Percentiles rank a stretch among this genome's conserved stretches.
Conservation (phyloP, 306 rosid genomes). For the Vigna mungo region DNA sequence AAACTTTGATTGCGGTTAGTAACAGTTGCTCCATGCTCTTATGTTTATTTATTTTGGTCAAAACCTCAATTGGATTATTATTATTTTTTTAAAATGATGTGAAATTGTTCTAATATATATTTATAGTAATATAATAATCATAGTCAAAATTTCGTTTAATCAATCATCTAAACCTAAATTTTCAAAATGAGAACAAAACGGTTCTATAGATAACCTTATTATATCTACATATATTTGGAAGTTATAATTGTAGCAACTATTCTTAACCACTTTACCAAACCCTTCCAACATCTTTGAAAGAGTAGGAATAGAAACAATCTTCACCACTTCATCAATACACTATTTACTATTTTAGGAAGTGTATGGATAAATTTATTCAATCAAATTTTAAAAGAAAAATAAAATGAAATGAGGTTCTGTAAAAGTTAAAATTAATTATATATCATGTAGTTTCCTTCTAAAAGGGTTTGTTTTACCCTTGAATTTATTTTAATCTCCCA, state of each 20-base stretch:
- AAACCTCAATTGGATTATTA: neutral
- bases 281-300: constrained; percentile 36
- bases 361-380: too few species aligned
- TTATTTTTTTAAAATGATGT: neutral
- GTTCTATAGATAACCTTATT: neutral
- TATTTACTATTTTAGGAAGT: neutral
- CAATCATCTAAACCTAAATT: neutral
- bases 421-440: too few species aligned
- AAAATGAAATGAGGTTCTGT: too few species aligned
- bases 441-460: too few species aligned
- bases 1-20: constrained; percentile 17
- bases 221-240: constrained; percentile 18
- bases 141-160: neutral
- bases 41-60: constrained; percentile 11
- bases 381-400: too few species aligned
- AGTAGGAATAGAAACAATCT: neutral
- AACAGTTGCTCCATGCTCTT: constrained; percentile 28
- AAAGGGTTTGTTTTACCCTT: too few species aligned
- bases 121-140: neutral
- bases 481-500: too few species aligned
- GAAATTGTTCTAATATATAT: neutral
- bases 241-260: constrained; percentile 18
- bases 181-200: neutral
- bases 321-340: neutral
- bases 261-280: constrained; percentile 62